phyloP scores from a whole-genome alignment of 371 early-diverging fungal species.

The Rhizopus sp. region DNA sequence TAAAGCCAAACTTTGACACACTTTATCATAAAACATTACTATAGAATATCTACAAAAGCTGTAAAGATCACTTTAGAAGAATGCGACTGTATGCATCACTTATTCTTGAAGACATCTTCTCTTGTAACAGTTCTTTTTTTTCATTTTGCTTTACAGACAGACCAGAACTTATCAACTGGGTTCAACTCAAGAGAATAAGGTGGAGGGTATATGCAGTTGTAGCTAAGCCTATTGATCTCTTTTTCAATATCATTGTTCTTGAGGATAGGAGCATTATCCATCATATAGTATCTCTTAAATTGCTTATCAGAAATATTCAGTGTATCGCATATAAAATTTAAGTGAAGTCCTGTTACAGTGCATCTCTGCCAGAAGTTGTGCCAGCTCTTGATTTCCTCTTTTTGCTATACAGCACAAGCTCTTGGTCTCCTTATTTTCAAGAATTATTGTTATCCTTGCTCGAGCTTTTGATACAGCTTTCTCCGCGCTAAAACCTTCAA shows the following conservation, averaged over 20 bases:
- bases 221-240: neutral
- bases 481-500: conserved; percentile 3
- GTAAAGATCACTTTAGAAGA: conserved; percentile 11
- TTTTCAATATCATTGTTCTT: conserved; percentile 1
- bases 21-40: conserved; percentile 4
- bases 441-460: conserved; percentile 1
- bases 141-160: conserved; percentile 10
- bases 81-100: conserved; percentile 9
- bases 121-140: conserved; percentile 11
- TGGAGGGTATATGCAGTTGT: neutral
- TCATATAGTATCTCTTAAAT: conserved; percentile 7
- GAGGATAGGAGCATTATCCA: conserved; percentile 4
- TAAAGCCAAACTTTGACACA: too few relatives aligned
- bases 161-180: neutral
- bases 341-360: neutral
- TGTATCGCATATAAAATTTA: conserved; percentile 2
- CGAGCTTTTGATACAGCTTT: neutral
- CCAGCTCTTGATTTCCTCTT: neutral
- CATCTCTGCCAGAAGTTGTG: neutral
- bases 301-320: conserved; percentile 5
- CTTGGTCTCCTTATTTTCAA: neutral
- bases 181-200: conserved; percentile 6
- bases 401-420: neutral
- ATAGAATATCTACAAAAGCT: conserved; percentile 11
- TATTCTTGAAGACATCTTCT: conserved; percentile 8